Percentiles rank a stretch among this genome's conserved stretches.
phyloP scores from a whole-genome alignment of 2,329 filamentous ascomycete species.

The Ascochyta pisi region DNA sequence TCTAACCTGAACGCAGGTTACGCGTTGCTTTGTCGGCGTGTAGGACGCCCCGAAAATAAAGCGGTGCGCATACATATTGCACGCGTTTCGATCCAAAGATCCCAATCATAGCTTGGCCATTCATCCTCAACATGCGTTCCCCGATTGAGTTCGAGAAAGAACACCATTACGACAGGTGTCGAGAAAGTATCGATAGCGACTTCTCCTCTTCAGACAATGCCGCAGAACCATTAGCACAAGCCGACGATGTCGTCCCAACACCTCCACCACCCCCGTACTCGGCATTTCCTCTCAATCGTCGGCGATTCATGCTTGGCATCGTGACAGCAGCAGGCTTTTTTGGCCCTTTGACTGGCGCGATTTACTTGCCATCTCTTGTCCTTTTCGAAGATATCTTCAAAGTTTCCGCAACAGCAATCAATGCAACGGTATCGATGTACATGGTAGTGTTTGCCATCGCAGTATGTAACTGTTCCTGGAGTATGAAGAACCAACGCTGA shows the following conservation, averaged over 20 bases:
- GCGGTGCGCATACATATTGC: slow-evolving; percentile 27
- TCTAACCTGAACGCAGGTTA: slow-evolving; percentile 7
- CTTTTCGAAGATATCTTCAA: slow-evolving; percentile 49
- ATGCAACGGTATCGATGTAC: slow-evolving; percentile 55
- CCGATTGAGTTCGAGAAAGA: slow-evolving; percentile 36
- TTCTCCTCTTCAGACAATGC: slow-evolving; percentile 23
- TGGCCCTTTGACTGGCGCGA: slow-evolving; percentile 53
- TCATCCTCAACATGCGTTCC: slow-evolving; percentile 27
- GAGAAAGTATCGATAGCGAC: slow-evolving; percentile 33
- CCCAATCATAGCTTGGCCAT: slow-evolving; percentile 8
- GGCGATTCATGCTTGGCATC: slow-evolving; percentile 49
- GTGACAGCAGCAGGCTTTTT: slow-evolving; percentile 54
- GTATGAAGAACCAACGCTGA: slow-evolving; percentile 11
- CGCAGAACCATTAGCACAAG: slow-evolving; percentile 17
- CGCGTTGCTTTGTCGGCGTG: slow-evolving; percentile 19
- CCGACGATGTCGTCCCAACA: slow-evolving; percentile 7
- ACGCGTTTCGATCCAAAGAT: slow-evolving; percentile 22
- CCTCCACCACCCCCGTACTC: slow-evolving; percentile 42
- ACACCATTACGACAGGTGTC: slow-evolving; percentile 28
- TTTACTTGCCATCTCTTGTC: slow-evolving; percentile 54
- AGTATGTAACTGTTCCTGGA: slow-evolving; percentile 14
- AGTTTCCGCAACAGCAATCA: slow-evolving; percentile 47
- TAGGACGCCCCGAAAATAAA: slow-evolving; percentile 23
- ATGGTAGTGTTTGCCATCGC: slow-evolving; percentile 54
- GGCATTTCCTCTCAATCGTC: slow-evolving; percentile 46